Percentiles rank a stretch among this genome's conserved stretches.
These are phyloP conservation scores for Starmerella stigmatis DNA, from an alignment of 805 yeast genomes.

Conservation along the genomic window DNA sequence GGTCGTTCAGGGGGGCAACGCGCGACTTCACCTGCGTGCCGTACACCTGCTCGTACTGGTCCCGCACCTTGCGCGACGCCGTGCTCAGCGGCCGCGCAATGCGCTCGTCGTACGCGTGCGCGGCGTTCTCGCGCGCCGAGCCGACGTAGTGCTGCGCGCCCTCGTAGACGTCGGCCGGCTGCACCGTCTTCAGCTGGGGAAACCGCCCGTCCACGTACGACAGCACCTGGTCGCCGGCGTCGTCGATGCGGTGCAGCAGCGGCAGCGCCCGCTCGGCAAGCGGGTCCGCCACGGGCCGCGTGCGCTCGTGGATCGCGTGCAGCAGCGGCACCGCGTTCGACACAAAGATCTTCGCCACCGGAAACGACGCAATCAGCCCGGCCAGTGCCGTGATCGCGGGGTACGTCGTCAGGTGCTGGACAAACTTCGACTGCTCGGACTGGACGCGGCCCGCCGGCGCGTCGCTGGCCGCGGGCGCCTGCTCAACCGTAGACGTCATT, in stretches of 20 bases:
- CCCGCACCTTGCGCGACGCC: slow-evolving; percentile 38
- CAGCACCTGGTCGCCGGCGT: slow-evolving; percentile 46
- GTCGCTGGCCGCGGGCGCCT: not conserved
- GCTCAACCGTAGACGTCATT: too few relatives aligned
- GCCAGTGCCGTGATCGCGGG: slow-evolving; percentile 52
- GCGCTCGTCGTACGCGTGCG: slow-evolving; percentile 36
- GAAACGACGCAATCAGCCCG: slow-evolving; percentile 49
- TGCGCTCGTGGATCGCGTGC: slow-evolving; percentile 33
- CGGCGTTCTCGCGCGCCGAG: slow-evolving; percentile 30
- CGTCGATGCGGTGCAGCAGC: slow-evolving; percentile 41
- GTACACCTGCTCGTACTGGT: slow-evolving; percentile 42
- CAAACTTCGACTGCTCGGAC: slow-evolving; percentile 31
- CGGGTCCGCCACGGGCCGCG: slow-evolving; percentile 29
- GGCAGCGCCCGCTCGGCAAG: slow-evolving; percentile 36
- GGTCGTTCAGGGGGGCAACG: slow-evolving; percentile 50
- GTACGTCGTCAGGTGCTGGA: slow-evolving; percentile 41
- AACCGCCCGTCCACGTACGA: slow-evolving; percentile 44
- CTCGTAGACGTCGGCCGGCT: slow-evolving; percentile 43
- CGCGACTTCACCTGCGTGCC: slow-evolving; percentile 52
- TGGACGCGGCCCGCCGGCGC: slow-evolving; percentile 7
- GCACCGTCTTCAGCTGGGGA: slow-evolving; percentile 51
- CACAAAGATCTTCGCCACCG: slow-evolving; percentile 46
- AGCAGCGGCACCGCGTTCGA: slow-evolving; percentile 52
- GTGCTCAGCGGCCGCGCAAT: slow-evolving; percentile 37
- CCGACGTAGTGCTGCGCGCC: slow-evolving; percentile 34